Percentiles rank a stretch among this genome's conserved stretches.
These are phyloP conservation scores for Eutrema salsugineum DNA, from an alignment of 441 rosid genomes.

Conservation along the genomic window DNA sequence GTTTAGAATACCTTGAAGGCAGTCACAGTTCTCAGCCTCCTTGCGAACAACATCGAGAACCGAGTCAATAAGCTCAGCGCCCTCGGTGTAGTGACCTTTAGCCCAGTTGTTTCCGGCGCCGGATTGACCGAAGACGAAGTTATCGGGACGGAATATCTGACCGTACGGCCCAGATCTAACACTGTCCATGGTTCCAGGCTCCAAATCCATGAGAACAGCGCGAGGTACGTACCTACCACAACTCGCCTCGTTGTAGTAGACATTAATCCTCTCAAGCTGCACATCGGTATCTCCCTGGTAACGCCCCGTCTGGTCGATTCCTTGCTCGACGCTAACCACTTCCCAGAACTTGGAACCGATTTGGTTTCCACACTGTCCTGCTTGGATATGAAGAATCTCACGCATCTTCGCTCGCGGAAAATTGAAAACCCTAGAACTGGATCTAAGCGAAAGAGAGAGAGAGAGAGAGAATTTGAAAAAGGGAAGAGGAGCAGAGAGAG, in stretches of 20 bases:
- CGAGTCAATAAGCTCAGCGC: constrained; percentile 55
- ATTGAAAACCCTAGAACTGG: constrained; percentile 16
- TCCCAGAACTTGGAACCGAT: constrained; percentile 53
- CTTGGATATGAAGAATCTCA: constrained; percentile 49
- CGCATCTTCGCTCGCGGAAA: constrained; percentile 30
- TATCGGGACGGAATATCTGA: constrained; percentile 56
- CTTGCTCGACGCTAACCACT: constrained; percentile 39
- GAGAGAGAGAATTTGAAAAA: constrained; percentile 13
- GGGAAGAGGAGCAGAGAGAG: not conserved
- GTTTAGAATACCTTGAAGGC: constrained; percentile 40
- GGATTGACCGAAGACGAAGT: constrained; percentile 55
- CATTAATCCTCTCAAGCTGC: constrained; percentile 41
- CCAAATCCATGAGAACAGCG: constrained; percentile 55
- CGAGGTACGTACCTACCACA: constrained; percentile 44
- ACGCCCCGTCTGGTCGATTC: constrained; percentile 37
- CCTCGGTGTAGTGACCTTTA: constrained; percentile 64
- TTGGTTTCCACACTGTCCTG: constrained; percentile 51
- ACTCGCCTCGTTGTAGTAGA: constrained; percentile 46
- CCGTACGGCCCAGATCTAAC: constrained; percentile 48
- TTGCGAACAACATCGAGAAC: constrained; percentile 81
- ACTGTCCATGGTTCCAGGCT: constrained; percentile 66
- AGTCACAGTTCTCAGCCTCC: constrained; percentile 46
- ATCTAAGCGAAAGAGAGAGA: constrained; percentile 3
- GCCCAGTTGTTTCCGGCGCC: constrained; percentile 77
- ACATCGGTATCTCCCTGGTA: constrained; percentile 40